Percentiles rank a stretch among this genome's conserved stretches.
phyloP scores from a whole-genome alignment of 257 asterid species.

The Plantago elongata region DNA sequence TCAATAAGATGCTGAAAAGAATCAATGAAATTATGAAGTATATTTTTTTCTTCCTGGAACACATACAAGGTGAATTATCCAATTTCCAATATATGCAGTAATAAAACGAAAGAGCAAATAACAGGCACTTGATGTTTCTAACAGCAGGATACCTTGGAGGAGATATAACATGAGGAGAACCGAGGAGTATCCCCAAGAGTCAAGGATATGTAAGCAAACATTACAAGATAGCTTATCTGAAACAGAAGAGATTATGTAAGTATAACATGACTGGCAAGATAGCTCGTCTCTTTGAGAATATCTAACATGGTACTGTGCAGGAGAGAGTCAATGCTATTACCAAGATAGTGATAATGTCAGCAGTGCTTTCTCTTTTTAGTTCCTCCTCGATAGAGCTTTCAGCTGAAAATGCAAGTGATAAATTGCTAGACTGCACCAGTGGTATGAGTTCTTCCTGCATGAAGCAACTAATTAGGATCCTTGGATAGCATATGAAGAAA shows the following conservation, averaged over 20 bases:
- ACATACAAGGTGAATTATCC: no score
- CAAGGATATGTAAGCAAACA: constrained; percentile 99
- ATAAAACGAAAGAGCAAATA: no score
- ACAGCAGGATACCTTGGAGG: constrained; percentile 72
- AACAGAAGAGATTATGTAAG: constrained; percentile 20
- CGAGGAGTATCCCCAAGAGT: constrained; percentile 89
- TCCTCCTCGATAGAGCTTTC: constrained; percentile 98
- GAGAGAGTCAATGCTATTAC: constrained; percentile 33
- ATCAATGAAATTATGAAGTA: no score
- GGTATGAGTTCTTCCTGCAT: constrained; percentile 88
- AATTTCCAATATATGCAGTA: no score
- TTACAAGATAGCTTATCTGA: constrained; percentile 99
- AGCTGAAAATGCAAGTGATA: constrained; percentile 83
- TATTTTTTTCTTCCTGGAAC: no score
- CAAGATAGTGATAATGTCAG: constrained; percentile 91
- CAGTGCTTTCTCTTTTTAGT: constrained; percentile 95
- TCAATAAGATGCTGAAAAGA: no score
- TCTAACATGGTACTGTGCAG: neutral
- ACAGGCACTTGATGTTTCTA: constrained; percentile 6
- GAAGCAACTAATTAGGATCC: constrained; percentile 25
- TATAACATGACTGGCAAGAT: constrained; percentile 4
- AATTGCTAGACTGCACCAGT: constrained; percentile 64
- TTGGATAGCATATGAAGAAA: neutral
- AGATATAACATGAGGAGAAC: constrained; percentile 68
- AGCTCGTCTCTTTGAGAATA: no score